Conservation (phyloP, 768 basidiomycete genomes). For the Lepiota subincarnata region DNA sequence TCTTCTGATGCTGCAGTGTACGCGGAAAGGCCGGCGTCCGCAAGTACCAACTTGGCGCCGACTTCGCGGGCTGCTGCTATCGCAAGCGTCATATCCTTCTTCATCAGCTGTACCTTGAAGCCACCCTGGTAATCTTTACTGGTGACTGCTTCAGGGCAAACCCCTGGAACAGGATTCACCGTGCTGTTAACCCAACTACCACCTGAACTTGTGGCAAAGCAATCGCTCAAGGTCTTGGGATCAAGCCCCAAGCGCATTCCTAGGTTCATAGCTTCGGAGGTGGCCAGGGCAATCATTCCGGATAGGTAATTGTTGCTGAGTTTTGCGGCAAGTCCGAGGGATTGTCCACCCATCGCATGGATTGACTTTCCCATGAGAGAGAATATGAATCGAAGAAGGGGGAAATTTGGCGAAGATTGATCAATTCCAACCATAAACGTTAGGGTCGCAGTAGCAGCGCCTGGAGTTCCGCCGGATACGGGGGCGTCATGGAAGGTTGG, state of each 20-base stretch:
- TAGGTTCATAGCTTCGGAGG: constrained; percentile 41
- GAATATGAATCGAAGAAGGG: constrained; percentile 29
- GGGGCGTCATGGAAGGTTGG: constrained; percentile 37
- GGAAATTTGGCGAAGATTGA: constrained; percentile 26
- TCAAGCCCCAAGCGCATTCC: constrained; percentile 41
- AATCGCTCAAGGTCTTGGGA: constrained; percentile 32
- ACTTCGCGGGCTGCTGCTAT: constrained; percentile 33
- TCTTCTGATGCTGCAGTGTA: constrained; percentile 37
- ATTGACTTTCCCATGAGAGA: constrained; percentile 33
- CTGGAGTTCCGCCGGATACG: constrained; percentile 38
- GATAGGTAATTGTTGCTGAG: constrained; percentile 42
- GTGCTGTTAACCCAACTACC: constrained; percentile 38
- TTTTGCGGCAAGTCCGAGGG: constrained; percentile 40
- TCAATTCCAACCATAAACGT: constrained; percentile 38
- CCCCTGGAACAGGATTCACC: constrained; percentile 41
- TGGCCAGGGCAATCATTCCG: constrained; percentile 37
- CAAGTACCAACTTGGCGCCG: constrained; percentile 36
- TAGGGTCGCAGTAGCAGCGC: constrained; percentile 33
- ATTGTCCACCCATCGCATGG: constrained; percentile 33
- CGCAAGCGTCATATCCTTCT: constrained; percentile 40
- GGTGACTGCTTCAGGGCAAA: constrained; percentile 39
- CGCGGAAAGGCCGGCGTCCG: constrained; percentile 31
- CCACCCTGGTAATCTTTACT: constrained; percentile 39
- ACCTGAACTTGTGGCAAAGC: constrained; percentile 36
- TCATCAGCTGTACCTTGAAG: constrained; percentile 44